Base-by-base conservation (phyloP, 805 yeast species). In the Pichia paraexigua region DNA sequence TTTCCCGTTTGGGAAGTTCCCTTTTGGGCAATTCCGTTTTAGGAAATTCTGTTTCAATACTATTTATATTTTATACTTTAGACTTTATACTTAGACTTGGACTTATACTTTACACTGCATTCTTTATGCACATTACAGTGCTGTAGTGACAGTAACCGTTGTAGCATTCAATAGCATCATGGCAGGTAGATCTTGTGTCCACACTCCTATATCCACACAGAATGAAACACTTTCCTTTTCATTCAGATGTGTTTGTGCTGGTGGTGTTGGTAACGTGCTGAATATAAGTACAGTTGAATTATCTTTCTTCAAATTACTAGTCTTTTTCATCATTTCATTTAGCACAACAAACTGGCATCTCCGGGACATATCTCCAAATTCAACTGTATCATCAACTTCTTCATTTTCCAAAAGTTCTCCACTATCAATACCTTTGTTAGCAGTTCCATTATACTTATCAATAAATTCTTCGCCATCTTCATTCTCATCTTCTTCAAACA, bases 71-170 rank as follows among this genome's bases (percentile, higher is more conserved):
- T n/a, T n/a, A n/a, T n/a, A n/a, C n/a, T n/a, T n/a, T n/a, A n/a
- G n/a, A n/a, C n/a, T n/a, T n/a, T n/a, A n/a, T n/a, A n/a, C n/a
- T n/a, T n/a, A n/a, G n/a, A n/a, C n/a, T n/a, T n/a, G n/a, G n/a
- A n/a, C n/a, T 24, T 24, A 24, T 24, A 24, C 25, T 24, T 5
- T 24, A 22, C 43, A 12, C 12, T 27, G 12, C 30, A 27, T 11
- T 12, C 30, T 11, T 24, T 28, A 28, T n/a, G 3, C 39, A 17
- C 20, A 5, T 15, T 21, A 53, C 55, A 92, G 71, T 35, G 96
- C 94, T 7, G 97, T 91, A 0, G 99, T 92, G 2, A 92, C 99
- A 0, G 99, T 94, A 75, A 94, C 90, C 0, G 96, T 85, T 70
- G 89, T 95, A 0, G 97, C 88, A 62, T 94, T 92, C 50, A 94